These are phyloP conservation scores for Phoma sp. DNA, from an alignment of 2,329 filamentous ascomycete species.

Conservation along the genomic window DNA sequence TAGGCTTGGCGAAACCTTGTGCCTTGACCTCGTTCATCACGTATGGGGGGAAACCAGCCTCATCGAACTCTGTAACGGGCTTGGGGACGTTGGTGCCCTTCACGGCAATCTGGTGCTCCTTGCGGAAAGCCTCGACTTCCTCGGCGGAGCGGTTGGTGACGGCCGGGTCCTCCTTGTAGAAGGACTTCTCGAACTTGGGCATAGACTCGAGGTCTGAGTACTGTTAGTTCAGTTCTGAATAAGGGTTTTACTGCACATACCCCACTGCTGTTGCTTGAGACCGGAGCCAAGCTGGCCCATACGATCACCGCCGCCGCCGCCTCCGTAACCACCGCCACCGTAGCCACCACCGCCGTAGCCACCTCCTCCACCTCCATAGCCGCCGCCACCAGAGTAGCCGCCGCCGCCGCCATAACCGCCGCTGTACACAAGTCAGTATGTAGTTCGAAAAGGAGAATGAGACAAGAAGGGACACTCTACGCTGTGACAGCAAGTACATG, in stretches of 20 bases:
- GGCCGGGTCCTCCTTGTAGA: constrained; percentile 93
- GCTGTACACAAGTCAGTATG: constrained; percentile 38
- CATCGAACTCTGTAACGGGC: constrained; percentile 95
- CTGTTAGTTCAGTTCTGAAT: constrained; percentile 28
- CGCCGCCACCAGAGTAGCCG: constrained; percentile 20
- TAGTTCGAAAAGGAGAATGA: constrained; percentile 12
- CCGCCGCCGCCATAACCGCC: constrained; percentile 37
- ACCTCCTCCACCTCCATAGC: constrained; percentile 14
- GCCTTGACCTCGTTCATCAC: constrained; percentile 99
- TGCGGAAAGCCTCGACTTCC: constrained; percentile 89
- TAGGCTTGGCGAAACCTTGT: constrained; percentile 91
- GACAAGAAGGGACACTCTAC: constrained; percentile 34
- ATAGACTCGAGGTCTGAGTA: constrained; percentile 73
- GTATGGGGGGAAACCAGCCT: constrained; percentile 95
- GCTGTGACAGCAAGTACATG: constrained; percentile 37
- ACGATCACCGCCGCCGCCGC: constrained; percentile 74
- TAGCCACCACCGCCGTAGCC: constrained; percentile 69
- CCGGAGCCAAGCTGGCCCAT: constrained; percentile 91
- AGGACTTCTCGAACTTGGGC: constrained; percentile 98
- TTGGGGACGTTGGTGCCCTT: constrained; percentile 82
- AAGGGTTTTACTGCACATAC: constrained; percentile 61
- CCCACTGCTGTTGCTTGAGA: constrained; percentile 88
- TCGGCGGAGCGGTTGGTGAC: constrained; percentile 75
- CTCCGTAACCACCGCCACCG: constrained; percentile 62
- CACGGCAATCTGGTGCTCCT: constrained; percentile 82